Conservation (phyloP, 2,329 filamentous ascomycete genomes). For the Truncatella angustata region DNA sequence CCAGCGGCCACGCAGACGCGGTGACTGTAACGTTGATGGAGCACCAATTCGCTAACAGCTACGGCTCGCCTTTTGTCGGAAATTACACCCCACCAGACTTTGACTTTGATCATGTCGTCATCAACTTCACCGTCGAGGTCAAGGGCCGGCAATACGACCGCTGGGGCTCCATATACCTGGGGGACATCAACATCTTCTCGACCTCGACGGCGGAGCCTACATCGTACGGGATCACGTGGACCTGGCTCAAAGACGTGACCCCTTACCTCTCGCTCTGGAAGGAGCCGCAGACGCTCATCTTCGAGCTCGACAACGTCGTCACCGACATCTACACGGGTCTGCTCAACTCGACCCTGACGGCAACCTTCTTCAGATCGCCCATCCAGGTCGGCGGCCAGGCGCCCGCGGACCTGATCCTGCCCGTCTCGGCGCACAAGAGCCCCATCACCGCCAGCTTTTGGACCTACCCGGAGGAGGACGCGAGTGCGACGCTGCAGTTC, state of each 20-base stretch:
- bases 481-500: slow-evolving; percentile 57
- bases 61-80: slow-evolving; percentile 70
- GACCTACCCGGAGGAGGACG: slow-evolving; percentile 60
- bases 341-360: slow-evolving; percentile 73
- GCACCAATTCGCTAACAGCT: slow-evolving; percentile 69
- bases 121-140: slow-evolving; percentile 74
- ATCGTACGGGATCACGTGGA: slow-evolving; percentile 66
- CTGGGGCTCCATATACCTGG: slow-evolving; percentile 72
- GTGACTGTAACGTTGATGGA: slow-evolving; percentile 61
- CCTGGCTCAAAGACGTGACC: slow-evolving; percentile 77
- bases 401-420: slow-evolving; percentile 65
- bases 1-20: not conserved
- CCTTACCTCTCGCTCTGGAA: slow-evolving; percentile 68
- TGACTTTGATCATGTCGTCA: slow-evolving; percentile 69
- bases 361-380: slow-evolving; percentile 61
- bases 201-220: slow-evolving; percentile 82
- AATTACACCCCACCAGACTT: slow-evolving; percentile 63
- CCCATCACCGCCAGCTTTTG: slow-evolving; percentile 61
- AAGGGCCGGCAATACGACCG: slow-evolving; percentile 74
- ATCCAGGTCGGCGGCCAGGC: slow-evolving; percentile 35
- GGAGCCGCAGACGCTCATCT: slow-evolving; percentile 69
- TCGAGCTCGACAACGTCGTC: slow-evolving; percentile 75
- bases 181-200: slow-evolving; percentile 77
- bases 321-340: slow-evolving; percentile 68
- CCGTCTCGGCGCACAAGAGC: slow-evolving; percentile 58